Evolutionary conservation across 2,329 filamentous ascomycete species (phyloP), one percentile per base, ranked within the genome.

Genomic region (Exserohilum turcica): DNA sequence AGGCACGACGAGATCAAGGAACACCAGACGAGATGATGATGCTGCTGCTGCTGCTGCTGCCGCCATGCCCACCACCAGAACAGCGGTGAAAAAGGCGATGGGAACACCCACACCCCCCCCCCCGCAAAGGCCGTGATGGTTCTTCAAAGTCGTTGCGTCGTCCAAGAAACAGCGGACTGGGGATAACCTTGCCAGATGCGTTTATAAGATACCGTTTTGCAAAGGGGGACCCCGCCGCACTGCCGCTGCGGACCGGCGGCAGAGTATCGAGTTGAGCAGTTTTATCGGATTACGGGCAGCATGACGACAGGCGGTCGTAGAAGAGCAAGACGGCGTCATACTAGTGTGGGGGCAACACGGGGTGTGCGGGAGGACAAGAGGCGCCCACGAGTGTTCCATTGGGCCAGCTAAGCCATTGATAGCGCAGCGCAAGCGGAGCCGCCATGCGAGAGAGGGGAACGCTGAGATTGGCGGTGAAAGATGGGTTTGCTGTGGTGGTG

Each of bases 401-500:
- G 44, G 43, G 52, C 38, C 43, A 52, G 33, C 36, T 55, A 38
- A 51, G 48, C 37, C 42, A 15, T 46, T 21, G 21, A 40, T 38
- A 42, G 19, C 32, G 19, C 29, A n/a, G 31, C 31, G 13, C 19
- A 37, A 28, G 38, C 31, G 46, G 53, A 51, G 43, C 31, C 39
- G 36, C 49, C 42, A 43, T 46, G 28, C 40, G 44, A 33, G 43
- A 33, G 43, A 31, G 37, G 33, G 9, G n/a, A 24, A 38, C 38
- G n/a, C 43, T 54, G 47, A 46, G 38, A 37, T 36, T 46, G 45
- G 48, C 44, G 44, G 52, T 37, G 47, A 53, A 46, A 43, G 31
- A 45, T 38, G 40, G 52, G 44, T 44, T 29, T 33, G 48, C 28
- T 44, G 35, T 24, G 46, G 37, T 62, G 31, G 59, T 59, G 48